Percentiles rank a stretch among this genome's conserved stretches.
phyloP scores from a whole-genome alignment of 2,329 filamentous ascomycete species.

The Alternaria solani region DNA sequence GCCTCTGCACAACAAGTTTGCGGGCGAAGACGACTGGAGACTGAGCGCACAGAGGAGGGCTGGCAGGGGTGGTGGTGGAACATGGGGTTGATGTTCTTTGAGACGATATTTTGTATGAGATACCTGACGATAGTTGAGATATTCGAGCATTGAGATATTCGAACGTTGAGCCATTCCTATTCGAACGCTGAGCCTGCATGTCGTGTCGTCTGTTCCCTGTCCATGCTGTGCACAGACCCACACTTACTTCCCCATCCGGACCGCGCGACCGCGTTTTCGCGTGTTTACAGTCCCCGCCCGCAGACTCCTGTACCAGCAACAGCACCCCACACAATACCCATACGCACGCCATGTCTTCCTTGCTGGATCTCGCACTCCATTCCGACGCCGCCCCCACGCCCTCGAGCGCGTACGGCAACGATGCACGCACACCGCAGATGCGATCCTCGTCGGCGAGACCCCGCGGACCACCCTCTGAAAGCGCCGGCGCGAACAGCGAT shows the following conservation, averaged over 20 bases:
- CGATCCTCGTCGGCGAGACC: slow-evolving; percentile 64
- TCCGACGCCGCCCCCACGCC: slow-evolving; percentile 56
- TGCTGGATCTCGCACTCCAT: slow-evolving; percentile 59
- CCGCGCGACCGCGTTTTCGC: slow-evolving; percentile 35
- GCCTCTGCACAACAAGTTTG: slow-evolving; percentile 92
- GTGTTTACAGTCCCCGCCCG: slow-evolving; percentile 32
- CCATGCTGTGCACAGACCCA: slow-evolving; percentile 16
- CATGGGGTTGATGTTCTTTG: slow-evolving; percentile 74
- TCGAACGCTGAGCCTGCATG: not conserved
- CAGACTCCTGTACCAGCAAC: slow-evolving; percentile 15
- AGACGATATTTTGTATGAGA: not conserved
- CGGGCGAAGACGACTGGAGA: slow-evolving; percentile 93
- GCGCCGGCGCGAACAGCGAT: slow-evolving; percentile 63
- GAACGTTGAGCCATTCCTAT: not conserved
- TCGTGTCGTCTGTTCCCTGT: no score
- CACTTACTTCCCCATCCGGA: slow-evolving; percentile 28
- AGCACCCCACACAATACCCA: slow-evolving; percentile 11
- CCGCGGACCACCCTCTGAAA: slow-evolving; percentile 61
- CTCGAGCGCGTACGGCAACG: slow-evolving; percentile 46
- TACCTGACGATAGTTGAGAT: not conserved
- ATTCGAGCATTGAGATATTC: no score
- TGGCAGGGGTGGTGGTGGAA: slow-evolving; percentile 87
- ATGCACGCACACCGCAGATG: slow-evolving; percentile 51
- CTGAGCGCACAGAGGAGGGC: slow-evolving; percentile 85
- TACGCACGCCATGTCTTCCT: slow-evolving; percentile 58